phyloP scores from a whole-genome alignment of 305 asterid genomes.

The Fraxinus ornus region DNA sequence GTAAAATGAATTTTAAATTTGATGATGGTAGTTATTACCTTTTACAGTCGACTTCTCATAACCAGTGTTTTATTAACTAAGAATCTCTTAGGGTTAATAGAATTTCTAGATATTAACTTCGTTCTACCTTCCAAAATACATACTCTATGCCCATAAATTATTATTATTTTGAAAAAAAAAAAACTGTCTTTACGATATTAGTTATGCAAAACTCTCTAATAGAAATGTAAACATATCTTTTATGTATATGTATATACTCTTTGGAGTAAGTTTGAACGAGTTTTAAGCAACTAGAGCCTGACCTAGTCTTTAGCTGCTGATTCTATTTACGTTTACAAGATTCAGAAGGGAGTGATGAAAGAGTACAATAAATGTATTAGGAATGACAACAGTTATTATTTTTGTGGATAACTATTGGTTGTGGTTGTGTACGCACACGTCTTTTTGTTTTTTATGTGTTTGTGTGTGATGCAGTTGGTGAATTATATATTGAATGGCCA shows the following conservation, averaged over 20 bases:
- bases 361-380: not conserved
- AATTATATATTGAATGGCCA: constrained; percentile 66
- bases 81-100: not conserved
- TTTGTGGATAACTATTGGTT: not conserved
- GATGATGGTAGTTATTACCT: not conserved
- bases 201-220: no score
- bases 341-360: not conserved
- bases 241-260: no score
- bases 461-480: constrained; percentile 59
- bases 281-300: not conserved
- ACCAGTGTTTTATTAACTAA: not conserved
- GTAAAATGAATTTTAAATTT: constrained; percentile 30
- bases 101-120: not conserved
- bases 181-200: no score
- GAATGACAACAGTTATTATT: not conserved
- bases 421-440: not conserved
- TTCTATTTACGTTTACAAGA: not conserved
- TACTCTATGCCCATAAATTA: not conserved
- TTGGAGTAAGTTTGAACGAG: not conserved
- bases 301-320: not conserved
- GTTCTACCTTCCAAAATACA: not conserved
- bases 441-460: not conserved
- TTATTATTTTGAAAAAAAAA: not conserved
- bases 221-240: no score
- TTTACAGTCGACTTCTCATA: constrained; percentile 3